Base-by-base conservation (phyloP, 495 filamentous ascomycete species). In the Amorphotheca resinae region DNA sequence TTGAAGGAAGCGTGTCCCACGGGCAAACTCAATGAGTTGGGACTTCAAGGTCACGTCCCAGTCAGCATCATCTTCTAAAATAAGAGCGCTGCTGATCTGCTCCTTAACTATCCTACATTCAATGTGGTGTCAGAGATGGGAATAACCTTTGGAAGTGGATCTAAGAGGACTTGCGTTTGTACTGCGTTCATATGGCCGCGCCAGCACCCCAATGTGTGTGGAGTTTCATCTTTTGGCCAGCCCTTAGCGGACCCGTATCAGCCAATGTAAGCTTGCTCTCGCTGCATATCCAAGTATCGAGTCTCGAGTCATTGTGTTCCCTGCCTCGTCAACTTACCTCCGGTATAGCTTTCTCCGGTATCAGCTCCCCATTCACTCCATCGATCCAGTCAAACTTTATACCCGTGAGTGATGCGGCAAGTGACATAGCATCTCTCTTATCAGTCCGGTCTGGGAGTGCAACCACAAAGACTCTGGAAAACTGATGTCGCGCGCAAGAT, bases 41-140 rank as follows among this genome's bases (percentile, higher is more conserved):
- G 54, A 48, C 31, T 69, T 67, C 30, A 77, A 46, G 17, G 54
- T 54, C 15, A 74, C 57, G 33, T 76, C 71, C 73, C 73, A 77
- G 51, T 76, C 73, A 12, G 64, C 63, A 35, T 76, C 73, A 40
- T 77, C 73, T 52, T 77, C 73, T 33, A 77, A 37, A 3, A 76
- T 66, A 9, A 77, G 44, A n/a, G 72, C 72, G 9, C 16, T 34
- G 2, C 11, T 5, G 17, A 43, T 34, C 4, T 23, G 12, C 34
- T 43, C 28, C 7, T n/a, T 14, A 2, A 43, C 26, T 2, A 43
- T 22, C 11, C 41, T 34, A 30, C 8, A 20, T 8, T 18, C 14
- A 31, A 33, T 7, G 4, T 4, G 15, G 14, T 32, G 12, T 7
- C 14, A 32, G 14, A n/a, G 12, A n/a, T 26, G 9, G 9, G 11